Evolutionary conservation across 225 moss, liverwort and hornwort species (phyloP), one percentile per base, ranked within the genome.

Genomic region (Lunularia cruciata): DNA sequence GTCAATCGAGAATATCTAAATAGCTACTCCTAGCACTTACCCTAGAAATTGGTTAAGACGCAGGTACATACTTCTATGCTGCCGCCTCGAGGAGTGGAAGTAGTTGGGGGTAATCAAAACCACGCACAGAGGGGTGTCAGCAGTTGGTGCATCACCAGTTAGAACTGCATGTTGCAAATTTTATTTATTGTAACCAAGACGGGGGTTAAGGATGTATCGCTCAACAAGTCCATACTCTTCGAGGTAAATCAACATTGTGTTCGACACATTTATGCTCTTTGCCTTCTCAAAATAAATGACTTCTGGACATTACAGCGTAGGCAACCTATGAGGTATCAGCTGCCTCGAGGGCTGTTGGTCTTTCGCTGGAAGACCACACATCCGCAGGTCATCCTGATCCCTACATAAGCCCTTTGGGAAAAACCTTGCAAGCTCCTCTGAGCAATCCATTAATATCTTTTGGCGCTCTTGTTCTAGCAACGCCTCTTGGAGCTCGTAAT

Each of bases 391-490:
- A 63, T 73, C 60, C 30, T 81, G 81, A 65, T 76, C 69, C 40
- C 76, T 65, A 40, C 81, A 76, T 2, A 81, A 40, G 8, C 76
- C 81, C 39, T 77, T 81, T 8, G 81, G 81, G 58, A 81, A 81
- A 40, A 81, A 81, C 51, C 68, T 49, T 49, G 81, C 81, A 12
- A 81, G 73, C 15, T 76, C 73, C 34, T 77, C 81, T 0, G 76
- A 57, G 36, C 81, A 81, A 10, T 81, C 73, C 27, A 27, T 31
- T 8, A 81, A 39, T 57, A 81, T 81, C 35, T 71, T 67, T 30
- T 71, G 58, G 6, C 53, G 55, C 37, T 81, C 76, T 46, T 73
- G 65, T 53, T 81, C 73, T 8, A 81, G 61, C 81, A 81, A 70
- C 19, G 47, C 53, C 35, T 77, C 69, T 63, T 81, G 81, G 25